Conservation (phyloP, 257 asterid species). For the Perilla frutescens region DNA sequence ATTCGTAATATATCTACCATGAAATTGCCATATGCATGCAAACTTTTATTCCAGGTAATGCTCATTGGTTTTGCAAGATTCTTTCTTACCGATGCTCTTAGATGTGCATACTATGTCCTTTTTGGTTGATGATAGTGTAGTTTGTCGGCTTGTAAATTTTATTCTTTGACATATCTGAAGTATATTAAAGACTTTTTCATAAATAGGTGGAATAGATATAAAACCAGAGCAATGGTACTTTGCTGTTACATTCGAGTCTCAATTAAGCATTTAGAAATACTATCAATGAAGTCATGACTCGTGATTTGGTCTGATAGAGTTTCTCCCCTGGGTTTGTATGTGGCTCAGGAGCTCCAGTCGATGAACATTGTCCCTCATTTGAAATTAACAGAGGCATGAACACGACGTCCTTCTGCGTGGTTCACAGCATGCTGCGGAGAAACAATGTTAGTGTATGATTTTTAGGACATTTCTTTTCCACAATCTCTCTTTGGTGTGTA, state of each 20-base stretch:
- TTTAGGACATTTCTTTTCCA: too few relatives aligned
- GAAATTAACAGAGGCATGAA: conserved; percentile 48
- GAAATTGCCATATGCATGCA: conserved; percentile 99
- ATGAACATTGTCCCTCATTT: conserved; percentile 60
- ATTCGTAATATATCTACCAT: conserved; percentile 59
- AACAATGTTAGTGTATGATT: too few relatives aligned
- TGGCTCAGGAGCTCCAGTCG: conserved; percentile 57
- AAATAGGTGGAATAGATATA: too few relatives aligned
- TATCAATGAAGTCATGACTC: background rate
- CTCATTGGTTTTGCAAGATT: background rate
- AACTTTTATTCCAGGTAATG: conserved; percentile 89
- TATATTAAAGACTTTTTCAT: too few relatives aligned
- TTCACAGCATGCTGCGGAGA: background rate
- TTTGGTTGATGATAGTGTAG: background rate
- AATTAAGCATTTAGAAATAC: background rate
- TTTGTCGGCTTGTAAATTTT: too few relatives aligned
- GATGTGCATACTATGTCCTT: background rate
- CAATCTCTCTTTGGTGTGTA: too few relatives aligned
- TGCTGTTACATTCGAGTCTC: background rate
- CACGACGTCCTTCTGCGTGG: background rate
- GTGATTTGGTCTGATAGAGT: background rate
- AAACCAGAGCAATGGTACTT: too few relatives aligned
- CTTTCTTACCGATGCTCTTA: background rate
- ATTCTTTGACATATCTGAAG: too few relatives aligned
- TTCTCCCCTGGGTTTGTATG: background rate